These are phyloP conservation scores for Ploettnerulaceae sp. DNA, from an alignment of 2,329 filamentous ascomycete species.

Conservation along the genomic window DNA sequence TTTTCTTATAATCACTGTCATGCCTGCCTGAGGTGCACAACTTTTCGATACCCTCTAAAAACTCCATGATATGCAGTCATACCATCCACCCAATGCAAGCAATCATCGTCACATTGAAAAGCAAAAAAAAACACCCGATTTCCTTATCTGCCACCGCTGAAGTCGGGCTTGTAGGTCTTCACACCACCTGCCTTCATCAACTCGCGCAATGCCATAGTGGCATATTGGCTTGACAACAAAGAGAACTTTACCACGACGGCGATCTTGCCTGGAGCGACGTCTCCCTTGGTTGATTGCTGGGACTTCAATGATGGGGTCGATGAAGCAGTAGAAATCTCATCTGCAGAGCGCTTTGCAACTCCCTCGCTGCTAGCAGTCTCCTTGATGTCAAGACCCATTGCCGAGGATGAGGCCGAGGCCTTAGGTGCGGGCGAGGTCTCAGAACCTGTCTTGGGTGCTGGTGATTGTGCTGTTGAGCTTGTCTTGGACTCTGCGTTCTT, in stretches of 20 bases:
- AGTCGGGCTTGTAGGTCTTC: slow-evolving; percentile 58
- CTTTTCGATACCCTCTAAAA: neutral
- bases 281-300: neutral
- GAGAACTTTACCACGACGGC: slow-evolving; percentile 70
- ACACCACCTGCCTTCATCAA: slow-evolving; percentile 66
- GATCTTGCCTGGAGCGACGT: slow-evolving; percentile 43
- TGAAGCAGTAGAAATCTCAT: slow-evolving; percentile 16
- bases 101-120: neutral
- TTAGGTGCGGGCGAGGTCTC: neutral
- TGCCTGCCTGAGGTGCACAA: slow-evolving; percentile 3
- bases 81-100: slow-evolving; percentile 1
- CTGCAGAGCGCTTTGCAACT: slow-evolving; percentile 8
- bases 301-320: neutral
- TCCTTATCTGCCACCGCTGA: slow-evolving; percentile 34
- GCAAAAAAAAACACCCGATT: neutral
- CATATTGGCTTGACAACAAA: slow-evolving; percentile 75
- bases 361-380: neutral
- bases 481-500: neutral
- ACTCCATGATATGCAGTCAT: slow-evolving; percentile 8
- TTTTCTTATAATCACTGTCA: slow-evolving; percentile 1
- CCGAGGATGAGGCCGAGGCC: neutral
- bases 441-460: neutral
- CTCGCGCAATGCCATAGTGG: slow-evolving; percentile 77
- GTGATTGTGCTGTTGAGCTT: neutral
- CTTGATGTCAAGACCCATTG: slow-evolving; percentile 1